Evolutionary conservation across 495 filamentous ascomycete species (phyloP), one percentile per base, ranked within the genome.

Genomic region (Neurospora hispaniola): DNA sequence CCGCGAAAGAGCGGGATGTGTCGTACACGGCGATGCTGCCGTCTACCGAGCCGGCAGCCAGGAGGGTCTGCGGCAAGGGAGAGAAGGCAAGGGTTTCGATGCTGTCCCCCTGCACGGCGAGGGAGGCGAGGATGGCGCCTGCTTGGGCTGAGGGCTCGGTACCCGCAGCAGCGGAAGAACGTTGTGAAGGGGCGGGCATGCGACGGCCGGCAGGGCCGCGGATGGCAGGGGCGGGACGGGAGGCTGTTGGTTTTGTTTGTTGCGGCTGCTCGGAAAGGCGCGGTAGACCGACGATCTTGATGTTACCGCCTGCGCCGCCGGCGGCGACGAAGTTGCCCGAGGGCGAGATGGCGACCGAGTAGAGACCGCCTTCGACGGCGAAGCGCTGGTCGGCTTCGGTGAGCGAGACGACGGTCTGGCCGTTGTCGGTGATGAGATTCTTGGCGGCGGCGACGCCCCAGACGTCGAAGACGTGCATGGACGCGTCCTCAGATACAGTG

Each of bases 401-500:
- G n/a, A 97, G 85, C 0, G 89, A 91, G 5, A 99, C 91, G 20
- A 97, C 88, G 59, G 91, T 93, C 70, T 89, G 89, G 23, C 90
- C 89, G 66, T 88, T 88, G 48, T 90, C 88, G 62, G 87, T 88
- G 11, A 89, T 85, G 14, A 96, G 82, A 12, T 90, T 92, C 46
- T 90, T 89, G 0, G 91, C 92, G 18, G 91, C 90, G 0, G 93
- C 94, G 46, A 89, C 89, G 41, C 94, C 93, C 81, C 93, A 97
- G 12, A 94, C 91, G 81, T 98, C 96, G 87, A 93, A 97, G 46
- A 97, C 94, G 81, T 94, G 94, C 75, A 99, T 88, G 74, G 89
- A 93, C 35, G 89, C 88, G 78, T 98, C 96, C 78, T 98, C 95
- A 42, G 89, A 89, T 7, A 98, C 95, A 0, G 94, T 97, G 1